Conservation (phyloP, 2,329 filamentous ascomycete genomes). For the Aspergillus pseudoglaucus region DNA sequence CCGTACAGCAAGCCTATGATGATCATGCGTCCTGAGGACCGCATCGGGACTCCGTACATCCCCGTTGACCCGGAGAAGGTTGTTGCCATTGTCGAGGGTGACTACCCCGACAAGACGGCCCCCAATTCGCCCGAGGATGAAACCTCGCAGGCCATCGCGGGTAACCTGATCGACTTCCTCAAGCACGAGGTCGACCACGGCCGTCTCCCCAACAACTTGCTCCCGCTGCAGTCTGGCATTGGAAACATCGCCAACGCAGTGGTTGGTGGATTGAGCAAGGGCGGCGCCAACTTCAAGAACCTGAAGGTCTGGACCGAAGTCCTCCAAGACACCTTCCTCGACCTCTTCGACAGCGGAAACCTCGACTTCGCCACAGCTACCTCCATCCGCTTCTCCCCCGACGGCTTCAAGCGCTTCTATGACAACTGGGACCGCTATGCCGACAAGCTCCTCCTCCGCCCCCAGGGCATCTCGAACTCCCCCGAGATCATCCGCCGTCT, state of each 20-base stretch:
- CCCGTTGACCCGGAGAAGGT: slow-evolving; percentile 80
- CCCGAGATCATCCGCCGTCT: slow-evolving; percentile 85
- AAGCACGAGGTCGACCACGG: slow-evolving; percentile 77
- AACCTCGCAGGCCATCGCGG: slow-evolving; percentile 64
- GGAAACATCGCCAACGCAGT: slow-evolving; percentile 93
- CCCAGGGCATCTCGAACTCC: slow-evolving; percentile 82
- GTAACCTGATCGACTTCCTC: slow-evolving; percentile 75
- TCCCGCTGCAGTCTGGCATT: slow-evolving; percentile 81
- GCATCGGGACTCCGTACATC: slow-evolving; percentile 76
- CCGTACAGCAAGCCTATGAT: slow-evolving; percentile 77
- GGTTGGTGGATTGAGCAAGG: slow-evolving; percentile 69
- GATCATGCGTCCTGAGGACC: slow-evolving; percentile 77
- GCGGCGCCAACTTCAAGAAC: slow-evolving; percentile 71
- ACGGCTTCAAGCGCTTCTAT: slow-evolving; percentile 88
- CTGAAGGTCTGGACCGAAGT: slow-evolving; percentile 92
- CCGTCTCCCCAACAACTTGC: slow-evolving; percentile 67
- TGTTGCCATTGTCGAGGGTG: slow-evolving; percentile 74
- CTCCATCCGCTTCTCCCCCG: slow-evolving; percentile 82
- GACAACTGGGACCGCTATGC: slow-evolving; percentile 74
- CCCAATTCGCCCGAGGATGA: slow-evolving; percentile 73
- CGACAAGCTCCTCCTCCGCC: slow-evolving; percentile 74
- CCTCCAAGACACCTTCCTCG: slow-evolving; percentile 85
- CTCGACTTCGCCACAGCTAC: slow-evolving; percentile 87
- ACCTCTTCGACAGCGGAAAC: slow-evolving; percentile 82
- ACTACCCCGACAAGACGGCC: slow-evolving; percentile 70